Percentiles rank a stretch among this genome's conserved stretches.
Evolutionary conservation across 2,329 filamentous ascomycete species (phyloP).

Genomic region (Apiospora phragmitis): DNA sequence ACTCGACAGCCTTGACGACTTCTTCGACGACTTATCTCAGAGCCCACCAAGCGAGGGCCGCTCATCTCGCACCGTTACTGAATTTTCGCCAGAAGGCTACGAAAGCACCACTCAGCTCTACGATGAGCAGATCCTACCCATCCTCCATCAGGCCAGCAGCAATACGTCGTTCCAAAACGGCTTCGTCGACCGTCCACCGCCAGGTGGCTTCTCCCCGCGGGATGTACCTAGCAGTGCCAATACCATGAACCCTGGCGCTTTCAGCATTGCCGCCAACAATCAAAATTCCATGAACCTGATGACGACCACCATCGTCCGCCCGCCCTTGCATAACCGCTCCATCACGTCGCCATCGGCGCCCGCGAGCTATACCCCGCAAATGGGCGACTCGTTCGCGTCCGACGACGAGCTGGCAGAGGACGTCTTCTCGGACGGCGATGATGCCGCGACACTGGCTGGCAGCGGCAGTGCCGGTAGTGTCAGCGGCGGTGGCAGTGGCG

Average conservation of each 20-base stretch:
- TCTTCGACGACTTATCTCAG: constrained; percentile 70
- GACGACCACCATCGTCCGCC: constrained; percentile 45
- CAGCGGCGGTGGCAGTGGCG: constrained; percentile 10
- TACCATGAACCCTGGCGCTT: constrained; percentile 63
- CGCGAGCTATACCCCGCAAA: constrained; percentile 53
- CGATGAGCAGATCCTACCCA: constrained; percentile 89
- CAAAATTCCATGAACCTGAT: constrained; percentile 25
- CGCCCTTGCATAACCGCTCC: constrained; percentile 76
- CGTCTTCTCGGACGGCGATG: constrained; percentile 77
- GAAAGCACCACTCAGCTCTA: constrained; percentile 82
- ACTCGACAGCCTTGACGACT: constrained; percentile 77
- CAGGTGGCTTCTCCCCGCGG: constrained; percentile 50
- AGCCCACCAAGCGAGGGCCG: constrained; percentile 62
- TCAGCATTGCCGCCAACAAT: constrained; percentile 36
- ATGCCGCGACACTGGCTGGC: constrained; percentile 40
- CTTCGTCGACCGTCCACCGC: constrained; percentile 68
- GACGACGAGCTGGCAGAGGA: constrained; percentile 77
- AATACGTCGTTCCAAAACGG: constrained; percentile 85
- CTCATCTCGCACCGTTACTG: constrained; percentile 63
- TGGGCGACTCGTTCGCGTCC: constrained; percentile 61
- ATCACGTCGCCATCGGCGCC: constrained; percentile 76
- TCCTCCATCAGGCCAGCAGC: constrained; percentile 81
- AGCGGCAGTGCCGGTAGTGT: constrained; percentile 8
- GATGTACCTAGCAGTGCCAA: constrained; percentile 54
- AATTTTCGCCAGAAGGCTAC: constrained; percentile 64